These are phyloP conservation scores for Suillus subluteus DNA, from an alignment of 768 basidiomycete species.

Conservation along the genomic window DNA sequence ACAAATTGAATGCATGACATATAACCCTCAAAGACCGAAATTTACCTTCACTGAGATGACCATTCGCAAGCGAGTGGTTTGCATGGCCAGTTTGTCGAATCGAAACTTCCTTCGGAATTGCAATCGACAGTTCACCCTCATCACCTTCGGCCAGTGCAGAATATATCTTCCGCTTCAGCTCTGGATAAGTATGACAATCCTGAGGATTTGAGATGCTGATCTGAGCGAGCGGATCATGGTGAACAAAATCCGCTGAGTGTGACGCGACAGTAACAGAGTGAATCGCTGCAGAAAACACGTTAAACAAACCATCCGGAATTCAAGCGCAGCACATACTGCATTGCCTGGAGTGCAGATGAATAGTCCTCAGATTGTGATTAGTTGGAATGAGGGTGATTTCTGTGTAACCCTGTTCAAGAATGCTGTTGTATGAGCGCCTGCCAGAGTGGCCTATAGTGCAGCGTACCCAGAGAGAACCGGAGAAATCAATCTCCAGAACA, in stretches of 20 bases:
- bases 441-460: slow-evolving; percentile 22
- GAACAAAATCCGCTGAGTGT: slow-evolving; percentile 75
- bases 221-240: slow-evolving; percentile 74
- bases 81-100: slow-evolving; percentile 61
- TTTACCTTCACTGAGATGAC: slow-evolving; percentile 62
- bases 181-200: slow-evolving; percentile 89
- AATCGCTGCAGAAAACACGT: slow-evolving; percentile 52
- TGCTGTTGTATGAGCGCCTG: slow-evolving; percentile 25
- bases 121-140: slow-evolving; percentile 93
- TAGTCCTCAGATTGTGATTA: slow-evolving; percentile 74
- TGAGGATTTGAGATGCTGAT: slow-evolving; percentile 66
- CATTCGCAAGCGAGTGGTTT: slow-evolving; percentile 38
- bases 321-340: slow-evolving; percentile 61
- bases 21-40: slow-evolving; percentile 1
- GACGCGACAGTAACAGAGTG: slow-evolving; percentile 74
- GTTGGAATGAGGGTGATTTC: slow-evolving; percentile 89
- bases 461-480: slow-evolving; percentile 82
- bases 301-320: slow-evolving; percentile 26
- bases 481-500: slow-evolving; percentile 90
- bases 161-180: slow-evolving; percentile 91
- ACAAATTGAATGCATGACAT: slow-evolving; percentile 13
- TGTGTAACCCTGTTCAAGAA: slow-evolving; percentile 75
- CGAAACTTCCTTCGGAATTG: slow-evolving; percentile 74
- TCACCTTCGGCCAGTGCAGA: slow-evolving; percentile 89
- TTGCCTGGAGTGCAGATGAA: slow-evolving; percentile 89